Evolutionary conservation across 2,329 filamentous ascomycete species (phyloP).

Genomic region (Chalaropsis ovoidea): DNA sequence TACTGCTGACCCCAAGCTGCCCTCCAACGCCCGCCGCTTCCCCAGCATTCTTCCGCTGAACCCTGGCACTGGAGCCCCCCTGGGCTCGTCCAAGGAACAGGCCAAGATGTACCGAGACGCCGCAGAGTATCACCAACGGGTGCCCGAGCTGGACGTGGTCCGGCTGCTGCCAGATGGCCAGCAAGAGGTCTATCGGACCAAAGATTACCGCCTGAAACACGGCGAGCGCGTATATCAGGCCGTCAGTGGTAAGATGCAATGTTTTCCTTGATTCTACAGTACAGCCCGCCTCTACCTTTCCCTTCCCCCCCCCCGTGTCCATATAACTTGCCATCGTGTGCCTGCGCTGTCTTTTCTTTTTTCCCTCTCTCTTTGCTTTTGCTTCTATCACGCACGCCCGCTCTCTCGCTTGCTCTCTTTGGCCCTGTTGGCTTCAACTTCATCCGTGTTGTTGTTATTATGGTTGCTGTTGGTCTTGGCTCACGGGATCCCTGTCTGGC

Average conservation of each 20-base stretch:
- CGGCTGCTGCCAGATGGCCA: slow-evolving; percentile 11
- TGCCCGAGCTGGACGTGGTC: slow-evolving; percentile 17
- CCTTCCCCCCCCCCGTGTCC: no score
- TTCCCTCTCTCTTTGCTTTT: neutral
- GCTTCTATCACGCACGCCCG: neutral
- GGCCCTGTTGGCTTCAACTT: neutral
- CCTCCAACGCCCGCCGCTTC: slow-evolving; percentile 10
- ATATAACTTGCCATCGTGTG: neutral
- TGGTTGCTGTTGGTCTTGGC: neutral
- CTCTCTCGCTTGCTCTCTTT: neutral
- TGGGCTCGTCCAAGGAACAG: slow-evolving; percentile 21
- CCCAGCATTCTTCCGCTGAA: slow-evolving; percentile 17
- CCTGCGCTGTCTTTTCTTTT: neutral
- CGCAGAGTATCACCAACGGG: slow-evolving; percentile 4
- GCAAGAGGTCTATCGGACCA: slow-evolving; percentile 14
- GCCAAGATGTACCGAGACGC: slow-evolving; percentile 22
- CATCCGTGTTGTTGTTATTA: neutral
- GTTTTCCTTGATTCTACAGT: neutral
- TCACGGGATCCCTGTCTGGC: neutral
- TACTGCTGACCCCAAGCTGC: slow-evolving; percentile 7
- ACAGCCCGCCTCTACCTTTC: neutral
- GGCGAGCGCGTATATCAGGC: slow-evolving; percentile 22
- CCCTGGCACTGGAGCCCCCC: slow-evolving; percentile 2
- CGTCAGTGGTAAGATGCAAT: slow-evolving; percentile 18
- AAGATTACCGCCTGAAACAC: neutral